Evolutionary conservation across 75 land plant species (phyloP), one percentile per base, ranked within the genome.

Genomic region (Adiantum capillusveneris): DNA sequence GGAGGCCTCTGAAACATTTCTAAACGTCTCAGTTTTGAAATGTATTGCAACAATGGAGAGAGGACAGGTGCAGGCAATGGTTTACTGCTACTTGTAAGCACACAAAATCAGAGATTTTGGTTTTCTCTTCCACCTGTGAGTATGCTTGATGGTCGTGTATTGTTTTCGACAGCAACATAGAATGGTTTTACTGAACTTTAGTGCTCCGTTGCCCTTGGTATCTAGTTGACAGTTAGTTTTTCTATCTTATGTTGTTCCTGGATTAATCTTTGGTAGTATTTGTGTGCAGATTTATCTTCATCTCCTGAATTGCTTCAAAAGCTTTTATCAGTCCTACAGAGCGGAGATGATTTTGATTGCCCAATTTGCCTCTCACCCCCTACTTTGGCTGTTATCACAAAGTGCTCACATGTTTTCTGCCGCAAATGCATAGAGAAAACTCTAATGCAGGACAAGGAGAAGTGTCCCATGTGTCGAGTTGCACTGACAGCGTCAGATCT

Each of bases 271-370:
- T 41, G 43, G 12, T 14, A 41, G 12, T 41, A 14, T 41, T 9
- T 41, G 48, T 18, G 6, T 58, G 58, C 78, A 86, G 90, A 86
- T 86, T 82, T 75, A 29, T 82, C 80, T 18, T 58, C 75, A 25
- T 77, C 82, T 44, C 98, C 98, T 13, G 83, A 85, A 53, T 51
- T 93, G 63, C 83, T 93, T 44, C 59, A 76, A 48, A 93, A 93
- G 65, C 48, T 88, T 48, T 60, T 83, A 2, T 60, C 75, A 12
- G 51, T 74, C 41, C 56, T 93, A 28, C 79, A 85, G 73, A 84
- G 78, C 69, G 94, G 90, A 29, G 98, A 88, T 70, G 98, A 93
- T 63, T 93, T 93, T 44, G 98, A 93, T 44, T 93, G 98, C 53
- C 95, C 98, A 18, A 79, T 93, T 22, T 93, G 98, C 57, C 85